These are phyloP conservation scores for Hypocrella siamensis DNA, from an alignment of 2,329 filamentous ascomycete species.

Conservation along the genomic window DNA sequence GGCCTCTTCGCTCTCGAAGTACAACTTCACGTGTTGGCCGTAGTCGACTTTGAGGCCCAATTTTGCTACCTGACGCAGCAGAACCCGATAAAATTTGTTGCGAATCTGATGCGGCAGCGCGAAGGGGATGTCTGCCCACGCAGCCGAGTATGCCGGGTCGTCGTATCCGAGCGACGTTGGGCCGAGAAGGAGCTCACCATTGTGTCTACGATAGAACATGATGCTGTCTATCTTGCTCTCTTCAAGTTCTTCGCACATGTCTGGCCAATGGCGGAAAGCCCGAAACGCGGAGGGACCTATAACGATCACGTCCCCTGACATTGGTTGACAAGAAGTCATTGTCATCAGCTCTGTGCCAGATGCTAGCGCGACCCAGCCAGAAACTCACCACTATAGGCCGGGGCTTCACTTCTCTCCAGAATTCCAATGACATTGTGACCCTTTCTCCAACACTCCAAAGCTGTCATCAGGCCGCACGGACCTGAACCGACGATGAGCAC, in stretches of 20 bases:
- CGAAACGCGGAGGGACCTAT: conserved; percentile 2
- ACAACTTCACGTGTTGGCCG: neutral
- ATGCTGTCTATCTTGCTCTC: neutral
- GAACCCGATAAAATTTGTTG: conserved; percentile 1
- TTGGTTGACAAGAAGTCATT: no score
- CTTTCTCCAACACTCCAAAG: conserved; percentile 7
- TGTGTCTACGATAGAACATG: conserved; percentile 1
- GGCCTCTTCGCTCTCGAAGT: conserved; percentile 2
- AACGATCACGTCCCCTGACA: conserved; percentile 2
- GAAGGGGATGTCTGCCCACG: neutral
- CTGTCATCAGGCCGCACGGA: conserved; percentile 4
- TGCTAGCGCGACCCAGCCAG: neutral
- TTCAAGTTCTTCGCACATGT: conserved; percentile 2
- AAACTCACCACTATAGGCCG: conserved; percentile 1
- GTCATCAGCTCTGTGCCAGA: no score
- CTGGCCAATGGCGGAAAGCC: conserved; percentile 4
- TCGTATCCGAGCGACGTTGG: conserved; percentile 1
- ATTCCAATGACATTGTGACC: conserved; percentile 6
- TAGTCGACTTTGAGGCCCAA: conserved; percentile 4
- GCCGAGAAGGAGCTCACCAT: conserved; percentile 2
- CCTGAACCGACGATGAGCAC: conserved; percentile 7
- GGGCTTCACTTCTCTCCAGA: conserved; percentile 4
- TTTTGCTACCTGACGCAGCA: conserved; percentile 1
- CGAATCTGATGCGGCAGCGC: conserved; percentile 1
- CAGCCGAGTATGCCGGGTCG: conserved; percentile 1